These are phyloP conservation scores for Aspergillus uvarum DNA, from an alignment of 2,329 filamentous ascomycete genomes.

Conservation along the genomic window DNA sequence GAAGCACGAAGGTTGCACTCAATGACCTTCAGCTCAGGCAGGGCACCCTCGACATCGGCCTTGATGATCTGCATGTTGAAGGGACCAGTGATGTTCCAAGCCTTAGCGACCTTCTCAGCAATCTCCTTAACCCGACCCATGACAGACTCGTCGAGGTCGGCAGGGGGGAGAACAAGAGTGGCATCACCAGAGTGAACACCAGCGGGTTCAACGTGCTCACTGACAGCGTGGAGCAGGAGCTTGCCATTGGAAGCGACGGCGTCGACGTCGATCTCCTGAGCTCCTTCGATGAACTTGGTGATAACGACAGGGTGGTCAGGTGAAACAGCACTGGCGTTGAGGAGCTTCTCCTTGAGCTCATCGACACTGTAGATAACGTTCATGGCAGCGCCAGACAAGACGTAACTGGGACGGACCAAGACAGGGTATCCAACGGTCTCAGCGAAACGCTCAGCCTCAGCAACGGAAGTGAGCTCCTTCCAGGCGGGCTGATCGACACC, in stretches of 20 bases:
- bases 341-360: conserved; percentile 92
- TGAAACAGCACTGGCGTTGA: conserved; percentile 84
- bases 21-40: conserved; percentile 85
- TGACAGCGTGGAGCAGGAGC: conserved; percentile 86
- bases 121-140: conserved; percentile 93
- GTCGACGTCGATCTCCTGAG: conserved; percentile 94
- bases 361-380: conserved; percentile 86
- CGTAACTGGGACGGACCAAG: conserved; percentile 90
- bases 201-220: conserved; percentile 93
- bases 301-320: conserved; percentile 98
- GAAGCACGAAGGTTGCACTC: conserved; percentile 98
- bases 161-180: conserved; percentile 86
- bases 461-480: conserved; percentile 91
- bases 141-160: conserved; percentile 70
- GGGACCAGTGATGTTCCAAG: conserved; percentile 94
- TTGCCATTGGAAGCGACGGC: conserved; percentile 84
- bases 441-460: conserved; percentile 84
- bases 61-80: conserved; percentile 99
- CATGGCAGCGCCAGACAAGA: conserved; percentile 97
- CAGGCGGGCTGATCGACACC: conserved; percentile 95
- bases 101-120: conserved; percentile 91
- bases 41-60: conserved; percentile 71
- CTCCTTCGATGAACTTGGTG: conserved; percentile 96
- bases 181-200: conserved; percentile 98
- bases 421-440: conserved; percentile 87